Evolutionary conservation across 1,284 basidiomycete species (phyloP).

Genomic region (Leccinum ponderosum): DNA sequence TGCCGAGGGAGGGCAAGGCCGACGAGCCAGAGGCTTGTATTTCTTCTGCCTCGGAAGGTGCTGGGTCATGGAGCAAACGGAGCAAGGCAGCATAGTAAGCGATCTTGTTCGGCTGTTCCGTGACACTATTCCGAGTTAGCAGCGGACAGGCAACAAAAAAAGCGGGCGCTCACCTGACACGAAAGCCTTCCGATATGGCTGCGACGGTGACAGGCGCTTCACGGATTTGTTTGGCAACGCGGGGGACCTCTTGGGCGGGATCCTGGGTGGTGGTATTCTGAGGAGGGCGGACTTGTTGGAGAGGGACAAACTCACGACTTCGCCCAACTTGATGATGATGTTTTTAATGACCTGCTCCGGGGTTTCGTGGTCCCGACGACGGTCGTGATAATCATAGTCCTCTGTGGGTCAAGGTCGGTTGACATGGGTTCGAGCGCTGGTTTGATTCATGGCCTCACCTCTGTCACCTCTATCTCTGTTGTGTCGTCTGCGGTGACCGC

Average conservation of each 20-base stretch:
- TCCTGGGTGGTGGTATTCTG: slow-evolving; percentile 46
- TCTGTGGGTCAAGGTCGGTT: slow-evolving; percentile 26
- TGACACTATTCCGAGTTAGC: slow-evolving; percentile 50
- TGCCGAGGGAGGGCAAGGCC: slow-evolving; percentile 57
- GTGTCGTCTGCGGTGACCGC: slow-evolving; percentile 39
- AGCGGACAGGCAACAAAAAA: neutral
- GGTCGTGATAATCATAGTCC: slow-evolving; percentile 63
- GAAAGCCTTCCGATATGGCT: slow-evolving; percentile 72
- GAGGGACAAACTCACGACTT: slow-evolving; percentile 65
- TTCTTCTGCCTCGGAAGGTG: slow-evolving; percentile 38
- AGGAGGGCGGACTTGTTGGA: slow-evolving; percentile 2
- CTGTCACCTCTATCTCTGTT: slow-evolving; percentile 30
- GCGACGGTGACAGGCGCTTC: slow-evolving; percentile 58
- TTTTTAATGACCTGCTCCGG: slow-evolving; percentile 72
- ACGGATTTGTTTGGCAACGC: slow-evolving; percentile 64
- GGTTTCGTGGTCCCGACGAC: slow-evolving; percentile 65
- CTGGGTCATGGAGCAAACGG: slow-evolving; percentile 59
- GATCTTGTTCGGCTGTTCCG: slow-evolving; percentile 91
- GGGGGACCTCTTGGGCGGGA: slow-evolving; percentile 66
- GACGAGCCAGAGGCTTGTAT: slow-evolving; percentile 23
- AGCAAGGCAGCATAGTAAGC: slow-evolving; percentile 86
- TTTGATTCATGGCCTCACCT: slow-evolving; percentile 41
- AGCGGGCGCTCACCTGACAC: slow-evolving; percentile 55
- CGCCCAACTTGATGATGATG: slow-evolving; percentile 74
- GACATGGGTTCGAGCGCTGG: neutral